Conservation (phyloP, 2,329 filamentous ascomycete genomes). For the Colletotrichum sp. region DNA sequence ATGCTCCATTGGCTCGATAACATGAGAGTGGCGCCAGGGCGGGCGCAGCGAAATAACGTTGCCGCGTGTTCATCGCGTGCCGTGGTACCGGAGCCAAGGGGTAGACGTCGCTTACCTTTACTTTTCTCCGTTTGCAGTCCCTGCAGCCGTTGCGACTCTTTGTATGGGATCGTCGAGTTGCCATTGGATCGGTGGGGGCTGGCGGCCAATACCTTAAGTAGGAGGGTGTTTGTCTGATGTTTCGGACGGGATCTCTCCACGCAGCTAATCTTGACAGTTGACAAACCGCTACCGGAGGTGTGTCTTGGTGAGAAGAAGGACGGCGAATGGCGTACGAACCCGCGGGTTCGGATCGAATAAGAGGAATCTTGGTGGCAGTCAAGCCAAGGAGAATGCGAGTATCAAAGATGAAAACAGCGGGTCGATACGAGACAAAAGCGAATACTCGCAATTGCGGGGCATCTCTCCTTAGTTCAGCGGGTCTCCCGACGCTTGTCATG, state of each 20-base stretch:
- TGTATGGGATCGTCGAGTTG: conserved; percentile 32
- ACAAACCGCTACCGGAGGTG: background rate
- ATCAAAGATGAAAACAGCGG: background rate
- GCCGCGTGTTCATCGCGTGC: background rate
- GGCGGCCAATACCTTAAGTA: background rate
- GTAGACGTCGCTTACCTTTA: conserved; percentile 30
- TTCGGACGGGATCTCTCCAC: background rate
- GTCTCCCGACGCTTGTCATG: background rate
- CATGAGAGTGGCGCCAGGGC: background rate
- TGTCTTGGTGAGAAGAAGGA: background rate
- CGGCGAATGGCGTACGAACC: background rate
- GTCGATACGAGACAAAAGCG: background rate
- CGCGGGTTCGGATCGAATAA: conserved; percentile 4
- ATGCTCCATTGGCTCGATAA: background rate
- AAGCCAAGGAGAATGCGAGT: background rate
- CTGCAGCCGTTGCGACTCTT: conserved; percentile 36
- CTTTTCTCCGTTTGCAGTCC: conserved; percentile 37
- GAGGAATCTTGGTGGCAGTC: background rate
- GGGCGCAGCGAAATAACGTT: background rate
- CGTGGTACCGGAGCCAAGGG: background rate
- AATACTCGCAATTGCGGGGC: conserved; percentile 14
- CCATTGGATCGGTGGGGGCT: background rate
- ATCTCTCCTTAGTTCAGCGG: background rate
- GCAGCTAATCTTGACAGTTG: background rate
- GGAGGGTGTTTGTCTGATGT: background rate